Evolutionary conservation across 2,329 filamentous ascomycete genomes (phyloP).

Genomic region (Aspergillus nomiae): DNA sequence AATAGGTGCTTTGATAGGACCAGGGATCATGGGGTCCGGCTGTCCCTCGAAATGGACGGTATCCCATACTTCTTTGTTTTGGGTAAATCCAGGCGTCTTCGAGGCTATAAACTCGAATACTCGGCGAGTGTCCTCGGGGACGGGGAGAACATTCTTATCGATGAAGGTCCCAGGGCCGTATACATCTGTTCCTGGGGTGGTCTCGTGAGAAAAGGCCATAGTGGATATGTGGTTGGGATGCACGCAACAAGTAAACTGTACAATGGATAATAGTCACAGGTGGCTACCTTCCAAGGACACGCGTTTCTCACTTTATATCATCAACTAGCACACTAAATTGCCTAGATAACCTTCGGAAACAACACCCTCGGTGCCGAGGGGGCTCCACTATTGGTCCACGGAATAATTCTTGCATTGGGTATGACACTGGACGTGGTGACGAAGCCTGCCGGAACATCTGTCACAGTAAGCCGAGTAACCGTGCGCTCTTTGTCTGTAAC

Average conservation of each 20-base stretch:
- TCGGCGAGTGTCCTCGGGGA: conserved; percentile 39
- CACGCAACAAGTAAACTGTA: background rate
- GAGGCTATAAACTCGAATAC: conserved; percentile 43
- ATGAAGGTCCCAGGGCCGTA: conserved; percentile 47
- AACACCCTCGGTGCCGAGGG: background rate
- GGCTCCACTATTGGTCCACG: background rate
- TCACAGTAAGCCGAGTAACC: background rate
- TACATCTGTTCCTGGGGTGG: conserved; percentile 21
- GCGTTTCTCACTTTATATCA: background rate
- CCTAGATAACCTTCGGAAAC: background rate
- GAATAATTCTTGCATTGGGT: too few relatives aligned
- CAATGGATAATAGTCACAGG: background rate
- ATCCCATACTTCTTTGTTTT: conserved; percentile 28
- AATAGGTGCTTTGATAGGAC: conserved; percentile 48
- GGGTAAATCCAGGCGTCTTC: conserved; percentile 44
- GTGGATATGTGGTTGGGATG: background rate
- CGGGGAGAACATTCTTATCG: conserved; percentile 40
- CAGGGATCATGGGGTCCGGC: conserved; percentile 44
- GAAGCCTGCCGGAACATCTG: background rate
- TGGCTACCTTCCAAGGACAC: background rate
- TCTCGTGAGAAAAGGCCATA: conserved; percentile 11
- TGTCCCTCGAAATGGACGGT: conserved; percentile 45
- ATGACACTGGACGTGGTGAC: background rate
- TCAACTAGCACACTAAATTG: background rate
- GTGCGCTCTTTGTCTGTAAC: background rate